Conservation (phyloP, 164 flowering plant genomes). For the Liriodendron chinense region DNA sequence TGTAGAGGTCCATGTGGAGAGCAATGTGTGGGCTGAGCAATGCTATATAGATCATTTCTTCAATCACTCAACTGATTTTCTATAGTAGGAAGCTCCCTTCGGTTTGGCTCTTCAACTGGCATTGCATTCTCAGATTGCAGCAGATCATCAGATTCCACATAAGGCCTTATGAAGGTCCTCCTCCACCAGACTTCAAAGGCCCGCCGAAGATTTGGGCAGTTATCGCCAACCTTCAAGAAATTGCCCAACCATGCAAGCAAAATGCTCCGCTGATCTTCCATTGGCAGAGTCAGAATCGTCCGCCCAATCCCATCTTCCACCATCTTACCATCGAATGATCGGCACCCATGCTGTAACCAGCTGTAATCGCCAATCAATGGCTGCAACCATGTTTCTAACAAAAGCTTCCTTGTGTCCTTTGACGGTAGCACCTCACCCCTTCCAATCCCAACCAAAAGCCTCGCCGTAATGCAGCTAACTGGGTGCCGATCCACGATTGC, state of each 20-base stretch:
- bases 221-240: conserved; percentile 79
- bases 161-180: conserved; percentile 79
- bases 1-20: too few species aligned
- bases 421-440: conserved; percentile 82
- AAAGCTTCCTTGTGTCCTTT: conserved; percentile 65
- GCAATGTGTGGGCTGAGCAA: too few species aligned
- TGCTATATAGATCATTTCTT: too few species aligned
- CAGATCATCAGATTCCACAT: conserved; percentile 30
- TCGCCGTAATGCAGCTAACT: conserved; percentile 75
- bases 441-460: conserved; percentile 87
- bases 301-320: conserved; percentile 97
- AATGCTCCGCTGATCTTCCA: conserved; percentile 87
- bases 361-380: conserved; percentile 85
- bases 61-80: too few species aligned
- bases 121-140: conserved; percentile 15
- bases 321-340: conserved; percentile 76
- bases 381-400: conserved; percentile 83
- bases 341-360: conserved; percentile 82
- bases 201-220: conserved; percentile 89
- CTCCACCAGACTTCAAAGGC: conserved; percentile 99
- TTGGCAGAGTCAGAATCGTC: conserved; percentile 85
- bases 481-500: conserved; percentile 67
- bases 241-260: conserved; percentile 81
- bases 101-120: neutral
- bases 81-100: too few species aligned